phyloP scores from a whole-genome alignment of 2,329 filamentous ascomycete genomes.

The Fusarium odoratissimum region DNA sequence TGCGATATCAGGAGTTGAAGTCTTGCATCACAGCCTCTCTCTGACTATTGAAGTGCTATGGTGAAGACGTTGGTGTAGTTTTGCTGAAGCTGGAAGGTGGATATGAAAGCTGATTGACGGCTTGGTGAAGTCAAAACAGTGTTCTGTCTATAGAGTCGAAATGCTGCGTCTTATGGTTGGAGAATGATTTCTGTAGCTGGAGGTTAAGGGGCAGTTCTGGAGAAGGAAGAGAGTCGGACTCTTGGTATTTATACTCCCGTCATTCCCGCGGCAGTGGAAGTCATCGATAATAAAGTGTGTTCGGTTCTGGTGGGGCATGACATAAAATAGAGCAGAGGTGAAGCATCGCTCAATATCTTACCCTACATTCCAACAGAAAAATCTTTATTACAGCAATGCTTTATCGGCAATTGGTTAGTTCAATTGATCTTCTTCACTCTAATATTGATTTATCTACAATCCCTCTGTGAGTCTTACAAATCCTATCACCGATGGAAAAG shows the following conservation, averaged over 20 bases:
- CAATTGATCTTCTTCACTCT: accelerated
- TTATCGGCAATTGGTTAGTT: accelerated
- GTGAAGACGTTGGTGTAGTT: neutral
- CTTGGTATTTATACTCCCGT: neutral
- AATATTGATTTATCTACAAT: accelerated
- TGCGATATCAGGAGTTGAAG: neutral
- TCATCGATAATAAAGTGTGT: neutral
- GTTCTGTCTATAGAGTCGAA: too few relatives aligned
- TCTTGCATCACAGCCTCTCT: neutral
- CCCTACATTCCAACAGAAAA: neutral
- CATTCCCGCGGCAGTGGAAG: neutral
- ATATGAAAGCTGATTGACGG: neutral
- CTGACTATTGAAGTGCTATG: neutral
- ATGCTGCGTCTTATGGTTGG: accelerated
- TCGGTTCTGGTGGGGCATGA: neutral
- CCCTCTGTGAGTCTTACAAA: accelerated
- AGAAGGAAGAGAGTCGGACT: too few relatives aligned
- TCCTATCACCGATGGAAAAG: accelerated
- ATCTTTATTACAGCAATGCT: accelerated
- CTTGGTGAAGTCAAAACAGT: accelerated
- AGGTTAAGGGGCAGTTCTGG: accelerated
- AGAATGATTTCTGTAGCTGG: accelerated
- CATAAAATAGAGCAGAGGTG: neutral
- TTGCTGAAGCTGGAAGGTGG: neutral
- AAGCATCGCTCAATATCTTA: neutral